Evolutionary conservation across 2,329 filamentous ascomycete genomes (phyloP).

Genomic region (Rhexocercosporidium sp.): DNA sequence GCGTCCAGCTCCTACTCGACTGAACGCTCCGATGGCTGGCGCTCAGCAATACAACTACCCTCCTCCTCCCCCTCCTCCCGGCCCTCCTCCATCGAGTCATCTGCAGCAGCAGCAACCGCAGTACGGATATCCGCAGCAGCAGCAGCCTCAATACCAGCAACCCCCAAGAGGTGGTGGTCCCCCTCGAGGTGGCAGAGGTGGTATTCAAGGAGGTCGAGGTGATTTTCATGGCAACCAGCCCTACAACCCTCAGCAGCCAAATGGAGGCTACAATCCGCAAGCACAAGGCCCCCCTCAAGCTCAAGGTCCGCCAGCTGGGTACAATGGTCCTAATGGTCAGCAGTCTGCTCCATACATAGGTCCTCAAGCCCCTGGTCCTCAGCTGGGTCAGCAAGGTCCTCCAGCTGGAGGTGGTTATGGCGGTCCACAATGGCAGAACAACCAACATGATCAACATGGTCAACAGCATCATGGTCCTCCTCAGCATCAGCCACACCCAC

Average conservation of each 20-base stretch:
- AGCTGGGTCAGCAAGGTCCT: slow-evolving; percentile 28
- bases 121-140: slow-evolving; percentile 38
- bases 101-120: slow-evolving; percentile 37
- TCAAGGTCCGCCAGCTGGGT: slow-evolving; percentile 37
- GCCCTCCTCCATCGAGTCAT: slow-evolving; percentile 37
- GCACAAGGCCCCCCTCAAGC: slow-evolving; percentile 29
- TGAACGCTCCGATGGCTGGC: slow-evolving; percentile 34
- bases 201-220: slow-evolving; percentile 38
- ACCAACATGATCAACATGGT: slow-evolving; percentile 34
- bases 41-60: slow-evolving; percentile 43
- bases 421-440: slow-evolving; percentile 39
- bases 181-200: slow-evolving; percentile 40
- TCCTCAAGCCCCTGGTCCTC: slow-evolving; percentile 40
- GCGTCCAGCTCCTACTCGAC: neutral
- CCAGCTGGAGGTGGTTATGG: slow-evolving; percentile 29
- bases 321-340: slow-evolving; percentile 36
- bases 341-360: slow-evolving; percentile 42
- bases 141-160: slow-evolving; percentile 35
- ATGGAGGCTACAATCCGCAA: slow-evolving; percentile 36
- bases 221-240: slow-evolving; percentile 37
- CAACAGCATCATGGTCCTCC: slow-evolving; percentile 32
- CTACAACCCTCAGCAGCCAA: slow-evolving; percentile 36
- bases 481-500: slow-evolving; percentile 36
- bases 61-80: slow-evolving; percentile 42
- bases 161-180: slow-evolving; percentile 39